phyloP scores from a whole-genome alignment of 2,329 filamentous ascomycete genomes.

The Aspergillus transmontanensis region DNA sequence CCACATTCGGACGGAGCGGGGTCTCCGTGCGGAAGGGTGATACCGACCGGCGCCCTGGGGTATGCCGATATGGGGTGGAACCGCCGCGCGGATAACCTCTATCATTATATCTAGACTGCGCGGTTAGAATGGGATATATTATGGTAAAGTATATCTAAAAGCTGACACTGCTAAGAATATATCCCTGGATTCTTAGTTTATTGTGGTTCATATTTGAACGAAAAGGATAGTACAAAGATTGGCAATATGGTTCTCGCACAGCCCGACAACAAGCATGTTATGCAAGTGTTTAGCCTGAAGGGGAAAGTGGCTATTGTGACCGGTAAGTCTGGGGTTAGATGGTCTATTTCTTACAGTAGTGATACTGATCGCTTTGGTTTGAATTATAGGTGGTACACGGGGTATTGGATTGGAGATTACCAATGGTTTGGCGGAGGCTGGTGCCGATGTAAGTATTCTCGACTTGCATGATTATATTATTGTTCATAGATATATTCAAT shows the following conservation, averaged over 20 bases:
- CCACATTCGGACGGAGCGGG: not conserved
- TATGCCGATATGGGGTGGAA: not conserved
- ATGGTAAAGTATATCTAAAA: not conserved
- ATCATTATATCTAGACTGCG: not conserved
- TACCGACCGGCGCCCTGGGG: not conserved
- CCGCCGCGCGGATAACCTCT: not conserved
- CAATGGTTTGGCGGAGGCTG: constrained; percentile 42
- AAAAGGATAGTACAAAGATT: not conserved
- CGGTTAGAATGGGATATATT: not conserved
- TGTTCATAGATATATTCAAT: not conserved
- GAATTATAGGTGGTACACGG: constrained; percentile 30
- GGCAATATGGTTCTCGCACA: constrained; percentile 26
- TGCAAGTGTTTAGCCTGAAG: constrained; percentile 31
- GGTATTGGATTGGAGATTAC: constrained; percentile 47
- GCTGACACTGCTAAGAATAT: no score
- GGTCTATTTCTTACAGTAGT: not conserved
- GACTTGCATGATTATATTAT: rapidly evolving
- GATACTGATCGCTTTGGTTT: not conserved
- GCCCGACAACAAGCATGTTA: constrained; percentile 25
- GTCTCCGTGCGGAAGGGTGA: not conserved
- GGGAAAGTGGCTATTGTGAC: constrained; percentile 32
- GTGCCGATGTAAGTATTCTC: constrained; percentile 36
- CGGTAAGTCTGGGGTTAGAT: constrained; percentile 8
- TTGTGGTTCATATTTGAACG: not conserved
- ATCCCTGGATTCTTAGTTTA: not conserved